Percentiles rank a stretch among this genome's conserved stretches.
Evolutionary conservation across 306 rosid species (phyloP).

Genomic region (Acacia confusa): DNA sequence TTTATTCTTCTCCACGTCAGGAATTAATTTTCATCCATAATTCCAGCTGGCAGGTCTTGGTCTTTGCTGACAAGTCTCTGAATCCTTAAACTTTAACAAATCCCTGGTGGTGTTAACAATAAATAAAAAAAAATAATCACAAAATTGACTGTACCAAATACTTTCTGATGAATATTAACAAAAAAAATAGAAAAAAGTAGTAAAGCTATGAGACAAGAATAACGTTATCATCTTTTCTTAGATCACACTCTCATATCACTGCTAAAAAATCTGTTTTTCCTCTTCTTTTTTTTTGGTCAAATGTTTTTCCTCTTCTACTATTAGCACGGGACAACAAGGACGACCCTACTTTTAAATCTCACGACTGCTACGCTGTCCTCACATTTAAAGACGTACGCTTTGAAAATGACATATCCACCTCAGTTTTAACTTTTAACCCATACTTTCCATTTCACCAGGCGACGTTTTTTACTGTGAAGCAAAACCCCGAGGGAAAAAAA

Average conservation of each 20-base stretch:
- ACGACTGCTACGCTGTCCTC: neutral
- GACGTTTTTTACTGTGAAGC: neutral
- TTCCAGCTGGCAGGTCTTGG: neutral
- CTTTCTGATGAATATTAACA: too few species aligned
- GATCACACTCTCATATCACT: neutral
- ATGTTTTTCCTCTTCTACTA: too few species aligned
- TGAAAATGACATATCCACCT: neutral
- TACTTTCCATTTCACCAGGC: neutral
- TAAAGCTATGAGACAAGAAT: neutral
- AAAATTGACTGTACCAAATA: neutral
- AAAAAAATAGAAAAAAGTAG: too few species aligned
- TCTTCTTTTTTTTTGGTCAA: too few species aligned
- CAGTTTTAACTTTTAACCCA: neutral
- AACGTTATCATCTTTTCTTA: neutral
- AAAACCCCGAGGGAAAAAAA: neutral
- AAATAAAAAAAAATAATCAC: neutral
- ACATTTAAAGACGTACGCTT: neutral
- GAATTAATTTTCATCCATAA: neutral
- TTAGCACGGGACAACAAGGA: neutral
- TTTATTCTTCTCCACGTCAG: neutral
- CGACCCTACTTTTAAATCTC: neutral
- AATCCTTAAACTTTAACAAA: neutral
- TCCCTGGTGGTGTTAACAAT: neutral
- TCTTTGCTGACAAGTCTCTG: neutral
- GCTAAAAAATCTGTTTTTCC: neutral